Evolutionary conservation across 139 green algal genomes (phyloP), one percentile per base, ranked within the genome.

Genomic region (Haematococcus lacustris): DNA sequence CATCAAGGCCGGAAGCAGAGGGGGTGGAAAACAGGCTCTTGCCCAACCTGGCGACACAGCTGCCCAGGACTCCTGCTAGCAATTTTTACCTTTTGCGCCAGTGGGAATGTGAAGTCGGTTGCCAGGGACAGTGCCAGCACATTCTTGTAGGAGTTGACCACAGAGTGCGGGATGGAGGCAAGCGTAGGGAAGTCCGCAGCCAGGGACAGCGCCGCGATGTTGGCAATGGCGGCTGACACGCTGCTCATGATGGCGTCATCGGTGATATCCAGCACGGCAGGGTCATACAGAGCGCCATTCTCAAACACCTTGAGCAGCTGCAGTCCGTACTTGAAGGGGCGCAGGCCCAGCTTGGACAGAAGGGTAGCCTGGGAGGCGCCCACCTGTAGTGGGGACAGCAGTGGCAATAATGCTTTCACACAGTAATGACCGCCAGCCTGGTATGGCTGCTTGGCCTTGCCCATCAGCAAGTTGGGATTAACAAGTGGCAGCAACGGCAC

Each of bases 131-230:
- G 82, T 51, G 94, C 89, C 71, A 99, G 86, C 76, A 97, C 90
- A 82, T 98, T 98, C 92, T 98, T 99, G 95, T 97, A 99, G 72
- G 81, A 88, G 79, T 99, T 96, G 88, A 98, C 85, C 71, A 99
- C 80, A 61, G 80, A 80, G 88, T 99, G 95, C 38, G 95, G 94
- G 57, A 96, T 83, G 63, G 92, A 90, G 67, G 90, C 88, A 35
- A 97, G 71, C 35, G 92, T 97, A 75, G 95, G 94, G 84, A 95
- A 97, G 79, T 86, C 73, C 32, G 89, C 74, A 33, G 83, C 89
- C 70, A 98, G 81, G 38, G 84, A 97, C 68, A 97, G 62, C 2
- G 95, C 90, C 5, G 95, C 91, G 50, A 98, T 76, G 71, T 94
- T 93, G 79, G 76, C 75, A 68, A 99, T 78, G 47, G 81, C 93